Evolutionary conservation across 202 grass and related monocot genomes (phyloP).

Genomic region (Carex arenaria): DNA sequence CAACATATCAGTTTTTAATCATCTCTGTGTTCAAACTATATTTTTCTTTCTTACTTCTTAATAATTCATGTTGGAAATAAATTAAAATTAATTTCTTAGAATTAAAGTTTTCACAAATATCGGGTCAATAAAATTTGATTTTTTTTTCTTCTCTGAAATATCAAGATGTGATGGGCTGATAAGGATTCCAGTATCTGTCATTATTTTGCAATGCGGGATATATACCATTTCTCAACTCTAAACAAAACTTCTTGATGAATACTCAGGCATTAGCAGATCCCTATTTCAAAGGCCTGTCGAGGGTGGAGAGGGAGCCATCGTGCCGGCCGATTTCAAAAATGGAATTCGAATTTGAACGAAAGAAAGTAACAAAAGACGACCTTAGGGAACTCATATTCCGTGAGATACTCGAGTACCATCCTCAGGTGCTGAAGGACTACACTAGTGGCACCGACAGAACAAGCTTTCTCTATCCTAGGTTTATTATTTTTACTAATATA

Average conservation of each 20-base stretch:
- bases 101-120: neutral
- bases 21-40: neutral
- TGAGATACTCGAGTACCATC: constrained; percentile 94
- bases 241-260: constrained; percentile 7
- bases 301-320: constrained; percentile 87
- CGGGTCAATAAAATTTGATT: neutral
- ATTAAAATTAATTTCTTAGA: neutral
- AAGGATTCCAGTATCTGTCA: neutral
- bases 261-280: constrained; percentile 72
- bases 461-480: constrained; percentile 94
- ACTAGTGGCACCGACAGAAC: constrained; percentile 50
- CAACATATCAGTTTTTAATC: neutral
- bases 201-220: neutral
- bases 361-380: constrained; percentile 76
- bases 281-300: constrained; percentile 83
- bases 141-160: neutral
- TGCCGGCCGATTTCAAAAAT: constrained; percentile 75
- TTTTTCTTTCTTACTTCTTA: neutral
- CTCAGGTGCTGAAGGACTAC: constrained; percentile 77
- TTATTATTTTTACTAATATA: neutral
- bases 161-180: neutral
- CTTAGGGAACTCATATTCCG: constrained; percentile 84
- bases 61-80: neutral
- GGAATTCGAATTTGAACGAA: constrained; percentile 93
- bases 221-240: neutral